These are phyloP conservation scores for Beauveria rudraprayagi DNA, from an alignment of 2,329 filamentous ascomycete species.

Conservation along the genomic window DNA sequence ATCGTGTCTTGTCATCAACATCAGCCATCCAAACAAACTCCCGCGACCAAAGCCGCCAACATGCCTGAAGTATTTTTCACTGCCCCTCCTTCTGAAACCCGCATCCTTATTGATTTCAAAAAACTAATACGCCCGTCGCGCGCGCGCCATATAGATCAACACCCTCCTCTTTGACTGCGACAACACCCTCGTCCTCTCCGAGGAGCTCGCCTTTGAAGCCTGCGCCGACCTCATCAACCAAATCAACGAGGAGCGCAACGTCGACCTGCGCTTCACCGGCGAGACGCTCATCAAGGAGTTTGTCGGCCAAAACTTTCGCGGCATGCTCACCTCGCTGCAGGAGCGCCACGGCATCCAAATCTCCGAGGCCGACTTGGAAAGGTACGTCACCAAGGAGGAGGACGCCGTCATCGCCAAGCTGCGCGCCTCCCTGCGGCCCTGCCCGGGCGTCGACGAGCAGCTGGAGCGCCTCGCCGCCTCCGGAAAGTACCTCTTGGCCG, in stretches of 20 bases:
- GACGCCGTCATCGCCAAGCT: slow-evolving; percentile 79
- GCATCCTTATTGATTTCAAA: not conserved
- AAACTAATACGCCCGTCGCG: not conserved
- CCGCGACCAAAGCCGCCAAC: not conserved
- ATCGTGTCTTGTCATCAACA: not conserved
- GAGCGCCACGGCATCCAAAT: slow-evolving; percentile 68
- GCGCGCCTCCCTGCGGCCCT: slow-evolving; percentile 57
- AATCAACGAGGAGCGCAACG: slow-evolving; percentile 60
- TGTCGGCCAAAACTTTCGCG: slow-evolving; percentile 89
- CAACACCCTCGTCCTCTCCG: slow-evolving; percentile 90
- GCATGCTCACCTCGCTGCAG: slow-evolving; percentile 75
- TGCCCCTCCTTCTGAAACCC: not conserved
- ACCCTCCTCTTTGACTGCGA: slow-evolving; percentile 71
- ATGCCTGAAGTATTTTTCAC: slow-evolving; percentile 9
- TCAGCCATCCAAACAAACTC: not conserved
- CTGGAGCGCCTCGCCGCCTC: slow-evolving; percentile 54
- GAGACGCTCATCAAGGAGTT: slow-evolving; percentile 75
- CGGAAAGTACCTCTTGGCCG: slow-evolving; percentile 63
- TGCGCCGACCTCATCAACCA: slow-evolving; percentile 85
- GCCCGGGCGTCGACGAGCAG: slow-evolving; percentile 58
- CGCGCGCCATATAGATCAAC: slow-evolving; percentile 39
- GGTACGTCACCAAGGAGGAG: slow-evolving; percentile 69
- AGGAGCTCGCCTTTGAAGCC: slow-evolving; percentile 84
- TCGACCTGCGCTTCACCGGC: slow-evolving; percentile 65
- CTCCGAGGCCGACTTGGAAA: slow-evolving; percentile 57